These are phyloP conservation scores for Spathaspora hagerdaliae DNA, from an alignment of 805 yeast species.

Conservation along the genomic window DNA sequence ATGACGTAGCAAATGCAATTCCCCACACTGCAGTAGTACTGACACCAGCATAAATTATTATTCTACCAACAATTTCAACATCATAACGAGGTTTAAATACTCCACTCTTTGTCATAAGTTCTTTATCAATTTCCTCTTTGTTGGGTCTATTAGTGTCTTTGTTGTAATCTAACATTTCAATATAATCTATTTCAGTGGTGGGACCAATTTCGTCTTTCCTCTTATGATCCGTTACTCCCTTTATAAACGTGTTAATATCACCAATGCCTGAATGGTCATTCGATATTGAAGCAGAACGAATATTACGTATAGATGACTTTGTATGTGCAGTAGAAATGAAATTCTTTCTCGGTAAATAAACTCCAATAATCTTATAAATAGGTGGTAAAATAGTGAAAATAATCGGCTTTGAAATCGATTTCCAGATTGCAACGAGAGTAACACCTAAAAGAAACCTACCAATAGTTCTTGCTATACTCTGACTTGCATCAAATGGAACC, in stretches of 20 bases:
- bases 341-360: conserved; percentile 36
- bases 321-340: conserved; percentile 37
- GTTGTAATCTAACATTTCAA: conserved; percentile 36
- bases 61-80: conserved; percentile 71
- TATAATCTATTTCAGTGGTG: conserved; percentile 36
- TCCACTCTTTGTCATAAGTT: conserved; percentile 15
- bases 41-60: conserved; percentile 80
- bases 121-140: neutral
- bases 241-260: conserved; percentile 21
- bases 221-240: conserved; percentile 22
- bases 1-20: conserved; percentile 21
- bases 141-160: conserved; percentile 2
- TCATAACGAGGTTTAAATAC: conserved; percentile 63
- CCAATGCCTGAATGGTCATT: conserved; percentile 25
- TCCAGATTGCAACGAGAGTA: conserved; percentile 64
- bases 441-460: conserved; percentile 63
- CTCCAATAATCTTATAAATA: conserved; percentile 41
- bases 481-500: conserved; percentile 28
- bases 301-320: conserved; percentile 24
- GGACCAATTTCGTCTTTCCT: conserved; percentile 31
- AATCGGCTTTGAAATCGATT: conserved; percentile 64
- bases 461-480: conserved; percentile 39
- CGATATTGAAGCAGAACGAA: conserved; percentile 37
- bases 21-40: conserved; percentile 53
- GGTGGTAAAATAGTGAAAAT: conserved; percentile 58